A percentile compares a stretch with the other conserved stretches of the same genome.
Conservation (phyloP, 78 protist species). For the Isochrysis galbana region DNA sequence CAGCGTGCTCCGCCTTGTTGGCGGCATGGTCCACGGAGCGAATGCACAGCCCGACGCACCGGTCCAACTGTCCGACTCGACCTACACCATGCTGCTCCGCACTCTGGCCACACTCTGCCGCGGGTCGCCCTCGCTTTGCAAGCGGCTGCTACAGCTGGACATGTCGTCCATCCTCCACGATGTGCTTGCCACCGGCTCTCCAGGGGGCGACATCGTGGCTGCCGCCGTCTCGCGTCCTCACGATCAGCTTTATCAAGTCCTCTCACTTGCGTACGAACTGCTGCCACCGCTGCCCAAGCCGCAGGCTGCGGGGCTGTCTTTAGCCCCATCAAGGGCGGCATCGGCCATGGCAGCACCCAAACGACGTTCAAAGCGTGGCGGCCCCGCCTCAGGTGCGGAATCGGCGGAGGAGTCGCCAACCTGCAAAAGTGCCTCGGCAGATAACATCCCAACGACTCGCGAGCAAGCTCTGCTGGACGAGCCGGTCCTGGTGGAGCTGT, state of each 20-base stretch:
- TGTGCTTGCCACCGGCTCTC: not conserved
- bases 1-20: not conserved
- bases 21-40: not conserved
- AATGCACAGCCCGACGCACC: not conserved
- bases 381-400: not conserved
- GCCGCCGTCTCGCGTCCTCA: not conserved
- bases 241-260: conserved; percentile 3
- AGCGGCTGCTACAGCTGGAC: conserved; percentile 2
- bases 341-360: not conserved
- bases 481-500: not conserved
- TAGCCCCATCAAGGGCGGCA: not conserved
- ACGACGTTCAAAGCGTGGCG: not conserved
- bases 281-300: conserved; percentile 38
- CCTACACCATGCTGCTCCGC: conserved; percentile 5
- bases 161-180: not conserved
- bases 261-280: conserved; percentile 30
- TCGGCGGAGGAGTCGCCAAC: not conserved
- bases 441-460: not conserved
- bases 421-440: not conserved
- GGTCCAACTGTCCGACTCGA: not conserved
- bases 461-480: not conserved
- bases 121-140: not conserved
- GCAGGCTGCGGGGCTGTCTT: not conserved
- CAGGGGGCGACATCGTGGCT: not conserved
- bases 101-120: conserved; percentile 6